Evolutionary conservation across 495 filamentous ascomycete species (phyloP).

Genomic region (Cudoniella acicularis): DNA sequence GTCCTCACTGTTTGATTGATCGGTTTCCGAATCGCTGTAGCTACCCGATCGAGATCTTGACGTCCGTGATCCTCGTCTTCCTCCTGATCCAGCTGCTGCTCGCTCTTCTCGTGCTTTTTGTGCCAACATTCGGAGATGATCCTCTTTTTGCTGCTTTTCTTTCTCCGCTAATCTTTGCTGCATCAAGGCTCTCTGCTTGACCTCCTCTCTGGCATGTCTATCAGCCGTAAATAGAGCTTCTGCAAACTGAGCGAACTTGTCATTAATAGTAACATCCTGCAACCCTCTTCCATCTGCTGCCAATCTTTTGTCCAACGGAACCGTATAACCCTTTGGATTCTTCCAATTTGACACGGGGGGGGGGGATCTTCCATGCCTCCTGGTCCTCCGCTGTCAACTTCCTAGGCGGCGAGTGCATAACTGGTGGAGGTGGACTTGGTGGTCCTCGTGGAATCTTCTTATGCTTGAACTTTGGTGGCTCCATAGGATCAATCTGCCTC

Average conservation of each 20-base stretch:
- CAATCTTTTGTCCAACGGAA: slow-evolving; percentile 92
- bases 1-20: slow-evolving; percentile 63
- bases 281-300: slow-evolving; percentile 92
- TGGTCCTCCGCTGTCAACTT: slow-evolving; percentile 97
- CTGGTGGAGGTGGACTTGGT: slow-evolving; percentile 84
- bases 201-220: slow-evolving; percentile 91
- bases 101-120: slow-evolving; percentile 87
- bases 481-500: slow-evolving; percentile 92
- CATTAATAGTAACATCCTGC: slow-evolving; percentile 95
- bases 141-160: slow-evolving; percentile 90
- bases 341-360: slow-evolving; percentile 98
- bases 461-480: slow-evolving; percentile 96
- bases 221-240: slow-evolving; percentile 94
- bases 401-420: slow-evolving; percentile 92
- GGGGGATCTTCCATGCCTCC: slow-evolving; percentile 93
- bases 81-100: slow-evolving; percentile 49
- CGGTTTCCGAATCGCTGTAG: slow-evolving; percentile 53
- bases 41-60: slow-evolving; percentile 47
- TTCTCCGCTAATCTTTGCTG: slow-evolving; percentile 96
- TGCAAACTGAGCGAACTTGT: slow-evolving; percentile 96
- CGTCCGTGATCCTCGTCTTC: slow-evolving; percentile 35
- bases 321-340: slow-evolving; percentile 97
- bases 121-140: slow-evolving; percentile 82
- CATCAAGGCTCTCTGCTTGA: slow-evolving; percentile 88
- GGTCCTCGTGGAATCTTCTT: slow-evolving; percentile 97